Conservation (phyloP, 495 filamentous ascomycete species). For the Lichenothelia convexa region DNA sequence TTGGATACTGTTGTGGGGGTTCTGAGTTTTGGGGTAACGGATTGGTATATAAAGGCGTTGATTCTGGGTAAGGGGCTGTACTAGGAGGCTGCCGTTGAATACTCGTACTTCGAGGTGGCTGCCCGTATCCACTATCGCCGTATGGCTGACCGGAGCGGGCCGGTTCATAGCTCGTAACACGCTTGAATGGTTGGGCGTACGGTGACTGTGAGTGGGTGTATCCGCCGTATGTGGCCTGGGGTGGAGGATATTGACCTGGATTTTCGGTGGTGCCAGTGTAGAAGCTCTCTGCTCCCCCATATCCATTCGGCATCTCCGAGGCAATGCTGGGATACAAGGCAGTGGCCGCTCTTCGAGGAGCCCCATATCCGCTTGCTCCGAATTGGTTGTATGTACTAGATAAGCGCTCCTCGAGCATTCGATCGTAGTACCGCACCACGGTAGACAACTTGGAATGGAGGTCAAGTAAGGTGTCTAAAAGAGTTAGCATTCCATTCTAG, state of each 20-base stretch:
- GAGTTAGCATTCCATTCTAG: conserved; percentile 18
- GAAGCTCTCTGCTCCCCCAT: conserved; percentile 53
- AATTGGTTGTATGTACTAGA: conserved; percentile 82
- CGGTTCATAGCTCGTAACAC: conserved; percentile 18
- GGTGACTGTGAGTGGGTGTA: conserved; percentile 1
- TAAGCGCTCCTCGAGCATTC: conserved; percentile 89
- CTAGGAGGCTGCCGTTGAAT: conserved; percentile 15
- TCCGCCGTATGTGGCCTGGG: conserved; percentile 16
- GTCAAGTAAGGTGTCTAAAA: conserved; percentile 69
- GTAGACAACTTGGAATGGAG: conserved; percentile 89
- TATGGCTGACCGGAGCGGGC: too few relatives aligned
- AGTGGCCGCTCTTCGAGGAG: conserved; percentile 26
- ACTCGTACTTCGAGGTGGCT: conserved; percentile 6
- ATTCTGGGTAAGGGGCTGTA: conserved; percentile 19
- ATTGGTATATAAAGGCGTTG: conserved; percentile 10
- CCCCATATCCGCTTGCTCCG: conserved; percentile 39
- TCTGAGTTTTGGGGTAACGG: conserved; percentile 10
- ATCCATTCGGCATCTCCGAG: conserved; percentile 24
- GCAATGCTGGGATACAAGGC: conserved; percentile 52
- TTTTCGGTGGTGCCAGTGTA: conserved; percentile 47
- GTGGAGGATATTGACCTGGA: conserved; percentile 31
- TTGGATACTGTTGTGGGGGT: conserved; percentile 3
- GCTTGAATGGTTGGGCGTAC: conserved; percentile 13
- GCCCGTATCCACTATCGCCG: too few relatives aligned
- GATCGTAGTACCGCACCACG: conserved; percentile 95